Base-by-base conservation (phyloP, 2,329 filamentous ascomycete species). In the Fusarium domesticum region DNA sequence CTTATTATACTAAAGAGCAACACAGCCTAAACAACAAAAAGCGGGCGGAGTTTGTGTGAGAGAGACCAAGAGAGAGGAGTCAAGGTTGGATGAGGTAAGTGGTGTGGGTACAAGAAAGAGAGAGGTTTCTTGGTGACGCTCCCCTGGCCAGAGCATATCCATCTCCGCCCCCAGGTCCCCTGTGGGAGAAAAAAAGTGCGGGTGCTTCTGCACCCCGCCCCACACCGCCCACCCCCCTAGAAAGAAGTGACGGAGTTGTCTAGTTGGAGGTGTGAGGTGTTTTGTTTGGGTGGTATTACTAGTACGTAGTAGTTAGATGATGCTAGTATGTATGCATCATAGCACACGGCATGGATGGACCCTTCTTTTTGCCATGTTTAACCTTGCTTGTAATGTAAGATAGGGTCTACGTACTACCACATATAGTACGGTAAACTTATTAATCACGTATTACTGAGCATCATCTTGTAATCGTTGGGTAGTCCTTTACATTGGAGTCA, bases 1-100 rank as follows among this genome's bases (percentile, higher is more conserved):
- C 56, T 59, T 59, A 59, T 48, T 59, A 59, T 59, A 59, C 54
- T 23, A 39, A 43, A 32, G 46, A 39, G 19, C 30, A 18, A 18
- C 32, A 34, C 42, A 34, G 47, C 15, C 31, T n/a, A 37, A 31
- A 20, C 41, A 37, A 38, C 34, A 28, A 37, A 35, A 40, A n/a
- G n/a, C n/a, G n/a, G n/a, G n/a, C n/a, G n/a, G n/a, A n/a, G n/a
- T n/a, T n/a, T n/a, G n/a, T n/a, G n/a, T n/a, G 36, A 47, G 51
- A 43, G 43, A 46, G 35, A 34, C 12, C 14, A 53, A 42, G 38
- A 46, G 48, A 48, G 45, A 38, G 39, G 42, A 30, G 42, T 43
- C n/a, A n/a, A n/a, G n/a, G 36, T 30, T 37, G 35, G 35, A 33
- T 38, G 39, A 34, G 36, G 45, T 47, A 46, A 40, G 49, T 37